These are phyloP conservation scores for Penicillium waksmanii DNA, from an alignment of 495 filamentous ascomycete genomes.

Conservation along the genomic window DNA sequence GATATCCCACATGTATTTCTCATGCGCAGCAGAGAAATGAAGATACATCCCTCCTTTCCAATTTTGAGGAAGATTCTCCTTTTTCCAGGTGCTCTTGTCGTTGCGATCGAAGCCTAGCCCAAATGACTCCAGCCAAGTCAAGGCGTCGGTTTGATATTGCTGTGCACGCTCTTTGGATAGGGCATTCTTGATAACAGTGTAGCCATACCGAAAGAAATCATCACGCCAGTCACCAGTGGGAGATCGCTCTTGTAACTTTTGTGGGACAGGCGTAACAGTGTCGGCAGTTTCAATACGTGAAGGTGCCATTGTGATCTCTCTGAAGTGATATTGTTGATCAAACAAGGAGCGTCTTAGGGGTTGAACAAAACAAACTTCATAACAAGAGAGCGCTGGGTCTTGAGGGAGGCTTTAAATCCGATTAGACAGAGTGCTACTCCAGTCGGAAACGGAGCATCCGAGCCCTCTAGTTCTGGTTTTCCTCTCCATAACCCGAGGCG, in stretches of 20 bases:
- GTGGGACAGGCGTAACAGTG: not conserved
- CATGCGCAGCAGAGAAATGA: slow-evolving; percentile 2
- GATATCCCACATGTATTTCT: slow-evolving; percentile 14
- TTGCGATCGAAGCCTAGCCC: slow-evolving; percentile 7
- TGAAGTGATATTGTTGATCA: not conserved
- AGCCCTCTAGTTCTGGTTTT: too few relatives aligned
- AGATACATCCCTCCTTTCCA: slow-evolving; percentile 2
- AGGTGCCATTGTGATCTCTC: not conserved
- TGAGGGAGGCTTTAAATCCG: too few relatives aligned
- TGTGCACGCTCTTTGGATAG: slow-evolving; percentile 8
- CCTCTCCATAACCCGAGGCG: too few relatives aligned
- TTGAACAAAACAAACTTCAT: too few relatives aligned
- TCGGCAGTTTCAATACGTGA: not conserved
- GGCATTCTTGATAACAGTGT: slow-evolving; percentile 25
- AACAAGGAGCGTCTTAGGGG: not conserved
- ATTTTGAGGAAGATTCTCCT: slow-evolving; percentile 8
- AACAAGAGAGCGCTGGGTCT: too few relatives aligned
- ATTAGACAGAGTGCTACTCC: too few relatives aligned
- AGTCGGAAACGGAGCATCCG: too few relatives aligned
- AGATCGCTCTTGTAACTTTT: not conserved
- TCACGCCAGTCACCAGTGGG: slow-evolving; percentile 35
- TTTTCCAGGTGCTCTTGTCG: slow-evolving; percentile 1
- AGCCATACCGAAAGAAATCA: slow-evolving; percentile 42
- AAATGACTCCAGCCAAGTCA: slow-evolving; percentile 12
- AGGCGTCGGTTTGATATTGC: slow-evolving; percentile 1